These are phyloP conservation scores for Penicillium sp. DNA, from an alignment of 2,329 filamentous ascomycete species.

Conservation along the genomic window DNA sequence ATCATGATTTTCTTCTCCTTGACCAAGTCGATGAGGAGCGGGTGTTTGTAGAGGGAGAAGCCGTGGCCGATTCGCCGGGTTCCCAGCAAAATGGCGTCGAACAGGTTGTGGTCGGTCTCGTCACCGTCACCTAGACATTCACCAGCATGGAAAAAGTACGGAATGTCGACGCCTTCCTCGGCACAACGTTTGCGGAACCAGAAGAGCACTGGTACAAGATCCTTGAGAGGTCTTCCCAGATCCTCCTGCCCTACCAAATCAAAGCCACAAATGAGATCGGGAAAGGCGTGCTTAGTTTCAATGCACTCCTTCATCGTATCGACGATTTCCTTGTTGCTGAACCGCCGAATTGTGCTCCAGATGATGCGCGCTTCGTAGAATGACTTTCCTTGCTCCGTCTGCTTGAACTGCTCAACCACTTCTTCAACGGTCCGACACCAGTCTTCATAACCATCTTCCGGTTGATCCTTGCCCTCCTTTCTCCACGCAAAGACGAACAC, in stretches of 20 bases:
- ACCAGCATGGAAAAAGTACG: constrained; percentile 95
- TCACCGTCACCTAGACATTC: constrained; percentile 83
- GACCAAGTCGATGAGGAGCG: constrained; percentile 83
- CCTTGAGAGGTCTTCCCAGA: constrained; percentile 73
- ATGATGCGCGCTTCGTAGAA: constrained; percentile 90
- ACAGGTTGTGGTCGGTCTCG: constrained; percentile 80
- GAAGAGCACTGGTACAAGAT: constrained; percentile 83
- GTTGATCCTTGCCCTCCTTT: constrained; percentile 65
- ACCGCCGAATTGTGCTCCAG: constrained; percentile 75
- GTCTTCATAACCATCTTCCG: constrained; percentile 70
- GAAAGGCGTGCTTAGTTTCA: constrained; percentile 76
- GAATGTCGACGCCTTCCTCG: constrained; percentile 77
- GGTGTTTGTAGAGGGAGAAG: constrained; percentile 89
- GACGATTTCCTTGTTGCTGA: constrained; percentile 69
- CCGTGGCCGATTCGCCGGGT: constrained; percentile 89
- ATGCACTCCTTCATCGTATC: constrained; percentile 90
- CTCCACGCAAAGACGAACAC: constrained; percentile 76
- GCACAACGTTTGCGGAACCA: constrained; percentile 91
- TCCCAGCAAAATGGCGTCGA: constrained; percentile 85
- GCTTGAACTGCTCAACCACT: constrained; percentile 77
- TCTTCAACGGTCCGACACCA: constrained; percentile 78
- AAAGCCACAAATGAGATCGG: constrained; percentile 82
- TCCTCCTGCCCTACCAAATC: constrained; percentile 92
- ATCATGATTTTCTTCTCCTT: constrained; percentile 87
- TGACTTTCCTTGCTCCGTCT: constrained; percentile 69